These are phyloP conservation scores for Penicillium flavigenum DNA, from an alignment of 495 filamentous ascomycete genomes.

Conservation along the genomic window DNA sequence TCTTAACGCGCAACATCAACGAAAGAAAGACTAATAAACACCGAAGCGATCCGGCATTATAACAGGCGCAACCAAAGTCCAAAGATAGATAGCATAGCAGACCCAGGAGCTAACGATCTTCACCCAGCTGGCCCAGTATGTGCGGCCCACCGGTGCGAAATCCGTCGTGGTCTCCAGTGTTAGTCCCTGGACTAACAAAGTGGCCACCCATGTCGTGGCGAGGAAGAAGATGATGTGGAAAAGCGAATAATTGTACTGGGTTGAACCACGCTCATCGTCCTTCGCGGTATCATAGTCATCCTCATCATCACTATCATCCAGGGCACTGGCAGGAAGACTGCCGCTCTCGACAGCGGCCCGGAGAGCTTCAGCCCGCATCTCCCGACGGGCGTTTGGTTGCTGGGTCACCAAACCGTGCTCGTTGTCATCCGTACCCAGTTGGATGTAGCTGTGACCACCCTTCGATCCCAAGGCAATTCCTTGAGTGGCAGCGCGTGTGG, in stretches of 20 bases:
- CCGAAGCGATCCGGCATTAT: constrained; percentile 85
- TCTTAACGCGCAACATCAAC: constrained; percentile 24
- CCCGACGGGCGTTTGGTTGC: constrained; percentile 74
- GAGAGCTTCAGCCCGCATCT: constrained; percentile 90
- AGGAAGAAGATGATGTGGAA: constrained; percentile 99
- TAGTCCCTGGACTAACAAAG: constrained; percentile 82
- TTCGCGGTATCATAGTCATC: constrained; percentile 56
- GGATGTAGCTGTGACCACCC: constrained; percentile 58
- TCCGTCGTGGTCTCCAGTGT: constrained; percentile 62
- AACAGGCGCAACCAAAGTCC: constrained; percentile 87
- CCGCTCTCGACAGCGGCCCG: constrained; percentile 90
- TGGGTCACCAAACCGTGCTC: constrained; percentile 87
- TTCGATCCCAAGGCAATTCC: constrained; percentile 76
- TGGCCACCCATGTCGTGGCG: constrained; percentile 93
- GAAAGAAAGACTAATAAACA: constrained; percentile 22
- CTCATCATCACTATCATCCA: constrained; percentile 76
- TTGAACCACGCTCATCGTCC: constrained; percentile 85
- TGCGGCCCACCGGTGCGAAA: constrained; percentile 89
- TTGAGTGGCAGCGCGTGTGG: constrained; percentile 93
- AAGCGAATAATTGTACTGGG: constrained; percentile 93
- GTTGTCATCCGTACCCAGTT: constrained; percentile 64
- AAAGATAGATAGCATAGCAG: constrained; percentile 90
- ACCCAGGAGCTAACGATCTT: constrained; percentile 98
- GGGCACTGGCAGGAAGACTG: constrained; percentile 83
- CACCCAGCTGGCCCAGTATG: constrained; percentile 98